Evolutionary conservation across 2,329 filamentous ascomycete genomes (phyloP).

Genomic region (Colletotrichum camelliae): DNA sequence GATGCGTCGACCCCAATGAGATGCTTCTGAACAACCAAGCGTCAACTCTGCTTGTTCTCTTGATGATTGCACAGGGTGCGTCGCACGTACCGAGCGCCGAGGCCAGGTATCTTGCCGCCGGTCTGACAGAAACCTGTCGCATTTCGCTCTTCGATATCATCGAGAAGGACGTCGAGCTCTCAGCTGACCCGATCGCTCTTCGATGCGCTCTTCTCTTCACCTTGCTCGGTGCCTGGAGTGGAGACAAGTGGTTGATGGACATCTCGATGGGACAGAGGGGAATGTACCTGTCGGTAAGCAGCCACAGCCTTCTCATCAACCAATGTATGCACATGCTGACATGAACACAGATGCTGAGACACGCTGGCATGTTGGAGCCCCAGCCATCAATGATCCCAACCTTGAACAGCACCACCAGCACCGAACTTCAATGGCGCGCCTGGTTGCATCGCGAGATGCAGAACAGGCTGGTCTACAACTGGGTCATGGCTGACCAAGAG

Average conservation of each 20-base stretch:
- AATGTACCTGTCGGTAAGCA: conserved; percentile 70
- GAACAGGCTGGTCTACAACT: conserved; percentile 75
- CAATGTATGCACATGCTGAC: not conserved
- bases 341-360: conserved; percentile 64
- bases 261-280: conserved; percentile 76
- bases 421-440: conserved; percentile 62
- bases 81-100: conserved; percentile 69
- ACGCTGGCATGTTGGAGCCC: conserved; percentile 69
- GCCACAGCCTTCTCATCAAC: not conserved
- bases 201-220: conserved; percentile 72
- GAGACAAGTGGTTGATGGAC: conserved; percentile 80
- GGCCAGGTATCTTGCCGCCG: conserved; percentile 68
- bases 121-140: conserved; percentile 72
- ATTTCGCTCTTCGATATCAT: conserved; percentile 76
- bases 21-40: conserved; percentile 71
- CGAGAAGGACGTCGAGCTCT: conserved; percentile 73
- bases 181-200: conserved; percentile 67
- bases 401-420: conserved; percentile 46
- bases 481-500: conserved; percentile 78
- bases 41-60: conserved; percentile 68
- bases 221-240: conserved; percentile 73
- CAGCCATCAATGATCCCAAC: conserved; percentile 49
- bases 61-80: conserved; percentile 77
- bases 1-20: conserved; percentile 69
- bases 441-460: conserved; percentile 71